A percentile compares a stretch with the other conserved stretches of the same genome.
Conservation (phyloP, 2,329 filamentous ascomycete species). For the Aspergillus viridinutans region DNA sequence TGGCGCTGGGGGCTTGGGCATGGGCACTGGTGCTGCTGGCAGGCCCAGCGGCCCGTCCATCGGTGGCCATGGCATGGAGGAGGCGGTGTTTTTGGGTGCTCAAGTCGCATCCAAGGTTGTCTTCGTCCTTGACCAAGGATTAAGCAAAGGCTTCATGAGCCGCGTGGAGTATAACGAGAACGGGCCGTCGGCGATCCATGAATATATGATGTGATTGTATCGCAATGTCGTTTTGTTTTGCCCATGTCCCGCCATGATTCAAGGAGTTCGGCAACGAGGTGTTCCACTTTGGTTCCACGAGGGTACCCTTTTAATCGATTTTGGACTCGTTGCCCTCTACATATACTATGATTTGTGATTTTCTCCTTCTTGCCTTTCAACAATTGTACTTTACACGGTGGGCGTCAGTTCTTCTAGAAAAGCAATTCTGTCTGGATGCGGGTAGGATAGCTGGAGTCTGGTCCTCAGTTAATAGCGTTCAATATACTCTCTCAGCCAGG, state of each 20-base stretch:
- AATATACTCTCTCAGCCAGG: slow-evolving; percentile 2
- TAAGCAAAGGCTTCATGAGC: slow-evolving; percentile 65
- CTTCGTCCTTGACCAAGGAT: slow-evolving; percentile 64
- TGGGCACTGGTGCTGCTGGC: slow-evolving; percentile 34
- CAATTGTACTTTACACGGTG: slow-evolving; percentile 21
- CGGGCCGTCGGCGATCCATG: slow-evolving; percentile 61
- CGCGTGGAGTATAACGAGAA: slow-evolving; percentile 65
- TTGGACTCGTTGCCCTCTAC: neutral
- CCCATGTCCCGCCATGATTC: neutral
- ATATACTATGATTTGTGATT: slow-evolving; percentile 4
- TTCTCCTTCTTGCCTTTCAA: slow-evolving; percentile 4
- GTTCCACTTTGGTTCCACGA: neutral
- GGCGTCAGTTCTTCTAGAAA: slow-evolving; percentile 21
- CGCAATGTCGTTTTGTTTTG: neutral
- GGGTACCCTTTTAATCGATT: neutral
- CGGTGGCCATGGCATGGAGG: slow-evolving; percentile 58
- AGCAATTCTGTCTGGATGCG: slow-evolving; percentile 14
- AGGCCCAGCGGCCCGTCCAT: slow-evolving; percentile 29
- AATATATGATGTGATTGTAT: slow-evolving; percentile 40
- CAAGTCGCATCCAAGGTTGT: slow-evolving; percentile 78
- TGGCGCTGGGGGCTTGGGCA: slow-evolving; percentile 13
- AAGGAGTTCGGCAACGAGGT: neutral
- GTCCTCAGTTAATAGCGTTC: slow-evolving; percentile 10
- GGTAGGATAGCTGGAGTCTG: slow-evolving; percentile 24
- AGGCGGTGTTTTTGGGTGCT: slow-evolving; percentile 79